Evolutionary conservation across 1,139 yeast species (phyloP).

Genomic region (Yamadazyma mexicana): DNA sequence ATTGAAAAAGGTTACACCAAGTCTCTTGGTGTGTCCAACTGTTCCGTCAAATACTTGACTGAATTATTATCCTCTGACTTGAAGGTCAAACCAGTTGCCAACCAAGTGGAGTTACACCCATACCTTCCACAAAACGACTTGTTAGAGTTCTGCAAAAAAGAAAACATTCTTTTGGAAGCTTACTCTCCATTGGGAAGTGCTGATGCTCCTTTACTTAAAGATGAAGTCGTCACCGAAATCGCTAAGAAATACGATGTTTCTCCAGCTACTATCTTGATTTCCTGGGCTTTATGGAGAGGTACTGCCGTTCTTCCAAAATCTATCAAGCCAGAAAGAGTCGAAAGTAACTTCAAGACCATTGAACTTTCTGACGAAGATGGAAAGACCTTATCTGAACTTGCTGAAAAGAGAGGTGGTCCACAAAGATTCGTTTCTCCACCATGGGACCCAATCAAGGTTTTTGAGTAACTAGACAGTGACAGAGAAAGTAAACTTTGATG

Average conservation of each 20-base stretch:
- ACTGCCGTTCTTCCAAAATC: conserved; percentile 76
- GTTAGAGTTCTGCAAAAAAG: conserved; percentile 49
- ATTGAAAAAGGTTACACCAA: conserved; percentile 53
- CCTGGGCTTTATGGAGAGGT: conserved; percentile 74
- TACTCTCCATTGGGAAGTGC: conserved; percentile 80
- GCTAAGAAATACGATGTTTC: conserved; percentile 57
- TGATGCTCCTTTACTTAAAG: conserved; percentile 61
- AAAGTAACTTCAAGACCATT: conserved; percentile 53
- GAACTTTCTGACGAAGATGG: conserved; percentile 57
- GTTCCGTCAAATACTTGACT: conserved; percentile 50
- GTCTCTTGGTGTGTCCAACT: conserved; percentile 82
- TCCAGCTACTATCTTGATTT: conserved; percentile 62
- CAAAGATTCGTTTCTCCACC: conserved; percentile 48
- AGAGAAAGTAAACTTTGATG: conserved; percentile 12
- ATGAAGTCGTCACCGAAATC: conserved; percentile 46
- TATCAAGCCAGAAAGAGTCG: conserved; percentile 58
- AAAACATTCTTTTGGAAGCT: conserved; percentile 66
- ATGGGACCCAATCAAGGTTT: conserved; percentile 31
- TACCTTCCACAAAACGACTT: conserved; percentile 69
- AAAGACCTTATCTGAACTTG: conserved; percentile 42
- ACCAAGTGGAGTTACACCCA: conserved; percentile 79
- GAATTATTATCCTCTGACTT: conserved; percentile 49
- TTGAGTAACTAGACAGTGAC: conserved; percentile 12
- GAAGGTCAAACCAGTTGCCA: conserved; percentile 62
- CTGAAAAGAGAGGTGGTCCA: conserved; percentile 43